Base-by-base conservation (phyloP, 2,329 filamentous ascomycete species). In the Neoarthrinium moseri region DNA sequence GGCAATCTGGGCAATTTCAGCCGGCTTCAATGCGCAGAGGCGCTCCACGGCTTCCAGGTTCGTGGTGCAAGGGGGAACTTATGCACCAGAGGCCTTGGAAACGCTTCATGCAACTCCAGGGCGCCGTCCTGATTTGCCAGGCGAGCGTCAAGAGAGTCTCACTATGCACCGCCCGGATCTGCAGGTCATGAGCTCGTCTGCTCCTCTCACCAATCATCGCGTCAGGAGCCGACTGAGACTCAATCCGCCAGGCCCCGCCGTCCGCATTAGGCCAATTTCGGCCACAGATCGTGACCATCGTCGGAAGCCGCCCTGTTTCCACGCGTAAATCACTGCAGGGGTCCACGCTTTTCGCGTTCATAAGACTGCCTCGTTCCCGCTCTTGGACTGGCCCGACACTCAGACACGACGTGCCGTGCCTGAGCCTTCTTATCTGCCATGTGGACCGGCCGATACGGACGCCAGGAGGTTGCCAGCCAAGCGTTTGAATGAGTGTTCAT, bases 191-290 rank as follows among this genome's bases (percentile, higher is more conserved):
- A 48, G 27, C 26, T 30, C 23, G 40, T 45, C 39, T 17, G 27
- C 26, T 30, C 23, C 38, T 45, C 39, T 17, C 41, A 22, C 59
- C 60, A 62, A 62, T 63, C 41, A 50, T 61, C 59, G 53, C 61
- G 60, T 62, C 53, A 17, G 18, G n/a, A n/a, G n/a, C n/a, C n/a
- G n/a, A n/a, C n/a, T n/a, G n/a, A n/a, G n/a, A n/a, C n/a, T n/a
- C n/a, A n/a, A n/a, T n/a, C n/a, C n/a, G n/a, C n/a, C n/a, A n/a
- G n/a, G n/a, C n/a, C n/a, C n/a, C n/a, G n/a, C n/a, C n/a, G n/a
- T n/a, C n/a, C n/a, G n/a, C n/a, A n/a, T 43, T 43, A 30, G 29
- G 29, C 26, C 26, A 33, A 43, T 33, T 32, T 43, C 27, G 29
- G 22, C 39, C 39, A n/a, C 29, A 33, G 17, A 46, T 43, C 45